phyloP scores from a whole-genome alignment of 176 grass and related monocot genomes.

The Secale cereale region DNA sequence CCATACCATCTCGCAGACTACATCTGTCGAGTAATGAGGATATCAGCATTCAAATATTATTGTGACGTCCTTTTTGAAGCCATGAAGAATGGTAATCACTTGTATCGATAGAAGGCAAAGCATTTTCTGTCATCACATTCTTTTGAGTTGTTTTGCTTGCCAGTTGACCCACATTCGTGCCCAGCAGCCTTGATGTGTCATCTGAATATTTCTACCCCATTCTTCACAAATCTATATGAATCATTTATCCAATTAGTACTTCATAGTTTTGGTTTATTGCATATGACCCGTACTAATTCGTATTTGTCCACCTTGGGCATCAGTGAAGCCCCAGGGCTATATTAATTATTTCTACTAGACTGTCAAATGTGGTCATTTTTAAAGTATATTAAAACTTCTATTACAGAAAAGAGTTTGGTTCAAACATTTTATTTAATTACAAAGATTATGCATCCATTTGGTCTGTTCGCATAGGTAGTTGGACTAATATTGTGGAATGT shows the following conservation, averaged over 20 bases:
- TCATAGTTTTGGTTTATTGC: neutral
- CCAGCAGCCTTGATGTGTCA: neutral
- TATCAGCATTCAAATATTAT: constrained; percentile 88
- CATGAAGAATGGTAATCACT: constrained; percentile 86
- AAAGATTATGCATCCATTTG: neutral
- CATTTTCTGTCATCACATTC: neutral
- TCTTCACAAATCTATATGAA: neutral
- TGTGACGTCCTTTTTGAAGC: constrained; percentile 93
- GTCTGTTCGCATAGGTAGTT: neutral
- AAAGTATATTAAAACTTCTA: neutral
- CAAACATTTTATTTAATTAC: neutral
- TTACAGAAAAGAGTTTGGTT: neutral
- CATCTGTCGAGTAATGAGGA: constrained; percentile 80
- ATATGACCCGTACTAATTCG: neutral
- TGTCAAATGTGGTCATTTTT: neutral
- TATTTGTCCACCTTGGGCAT: neutral
- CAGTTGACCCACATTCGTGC: neutral
- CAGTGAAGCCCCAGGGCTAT: neutral
- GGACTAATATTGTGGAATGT: neutral
- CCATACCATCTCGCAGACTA: constrained; percentile 88
- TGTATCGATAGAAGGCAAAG: neutral
- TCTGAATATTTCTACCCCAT: neutral
- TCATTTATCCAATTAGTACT: neutral
- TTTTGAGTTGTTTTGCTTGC: neutral
- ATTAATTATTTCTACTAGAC: neutral